Percentiles rank a stretch among this genome's conserved stretches.
Evolutionary conservation across 1,284 basidiomycete genomes (phyloP).

Genomic region (Ceratobasidium sp.): DNA sequence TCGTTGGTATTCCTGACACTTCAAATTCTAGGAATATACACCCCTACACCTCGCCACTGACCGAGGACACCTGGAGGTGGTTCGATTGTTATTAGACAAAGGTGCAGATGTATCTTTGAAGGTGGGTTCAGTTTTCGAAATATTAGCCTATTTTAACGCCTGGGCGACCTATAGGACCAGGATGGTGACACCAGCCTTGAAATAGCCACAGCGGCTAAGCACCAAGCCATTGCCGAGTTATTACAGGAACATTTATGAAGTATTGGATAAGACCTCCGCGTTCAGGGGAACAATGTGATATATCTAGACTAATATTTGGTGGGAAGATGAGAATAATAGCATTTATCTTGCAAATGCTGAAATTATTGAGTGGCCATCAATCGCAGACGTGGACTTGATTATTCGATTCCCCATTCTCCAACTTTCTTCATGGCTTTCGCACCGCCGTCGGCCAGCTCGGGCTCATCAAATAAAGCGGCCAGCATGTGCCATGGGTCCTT

Average conservation of each 20-base stretch:
- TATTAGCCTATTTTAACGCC: background rate
- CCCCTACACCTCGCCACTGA: slow-evolving; percentile 84
- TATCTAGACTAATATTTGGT: background rate
- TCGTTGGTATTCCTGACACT: background rate
- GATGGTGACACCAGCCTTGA: slow-evolving; percentile 71
- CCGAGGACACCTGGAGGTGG: slow-evolving; percentile 67
- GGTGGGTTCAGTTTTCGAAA: slow-evolving; percentile 52
- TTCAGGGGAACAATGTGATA: background rate
- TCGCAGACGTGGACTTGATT: background rate
- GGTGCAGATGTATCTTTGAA: slow-evolving; percentile 70
- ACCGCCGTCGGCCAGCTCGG: slow-evolving; percentile 71
- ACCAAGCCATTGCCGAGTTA: slow-evolving; percentile 62
- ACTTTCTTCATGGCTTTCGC: slow-evolving; percentile 85
- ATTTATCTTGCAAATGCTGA: background rate
- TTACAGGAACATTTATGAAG: slow-evolving; percentile 49
- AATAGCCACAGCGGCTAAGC: slow-evolving; percentile 69
- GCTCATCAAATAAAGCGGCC: slow-evolving; percentile 69
- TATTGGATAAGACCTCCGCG: slow-evolving; percentile 5
- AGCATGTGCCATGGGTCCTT: slow-evolving; percentile 95
- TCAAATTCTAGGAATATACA: slow-evolving; percentile 71
- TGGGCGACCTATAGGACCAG: slow-evolving; percentile 60
- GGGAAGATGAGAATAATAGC: background rate
- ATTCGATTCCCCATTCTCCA: slow-evolving; percentile 80
- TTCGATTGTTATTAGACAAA: slow-evolving; percentile 63
- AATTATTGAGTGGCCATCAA: no score